These are phyloP conservation scores for Artomyces pyxidatus DNA, from an alignment of 768 basidiomycete species.

Conservation along the genomic window DNA sequence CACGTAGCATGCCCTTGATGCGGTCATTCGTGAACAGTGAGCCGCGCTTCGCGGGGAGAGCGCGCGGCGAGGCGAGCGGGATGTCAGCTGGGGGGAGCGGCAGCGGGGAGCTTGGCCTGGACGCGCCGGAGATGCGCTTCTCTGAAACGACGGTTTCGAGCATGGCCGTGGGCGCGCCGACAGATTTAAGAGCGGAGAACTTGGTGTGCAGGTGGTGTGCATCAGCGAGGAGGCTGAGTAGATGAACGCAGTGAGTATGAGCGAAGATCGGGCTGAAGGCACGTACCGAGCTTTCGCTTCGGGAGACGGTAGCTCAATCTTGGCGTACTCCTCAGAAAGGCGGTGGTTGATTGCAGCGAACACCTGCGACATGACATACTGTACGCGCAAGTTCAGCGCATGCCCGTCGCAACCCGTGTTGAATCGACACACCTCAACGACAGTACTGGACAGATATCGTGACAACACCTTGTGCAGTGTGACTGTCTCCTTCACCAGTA, in stretches of 20 bases:
- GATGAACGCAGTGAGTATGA: constrained; percentile 5
- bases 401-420: not conserved
- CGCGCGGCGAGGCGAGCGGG: constrained; percentile 5
- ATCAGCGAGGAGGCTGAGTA: constrained; percentile 67
- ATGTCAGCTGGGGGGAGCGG: constrained; percentile 8
- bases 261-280: constrained; percentile 3
- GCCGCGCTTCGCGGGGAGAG: constrained; percentile 1
- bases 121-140: constrained; percentile 30
- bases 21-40: constrained; percentile 26
- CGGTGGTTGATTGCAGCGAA: constrained; percentile 89
- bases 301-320: constrained; percentile 72
- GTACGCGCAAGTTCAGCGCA: constrained; percentile 12
- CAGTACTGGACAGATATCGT: constrained; percentile 69
- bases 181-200: constrained; percentile 65
- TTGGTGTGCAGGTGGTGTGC: constrained; percentile 71
- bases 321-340: constrained; percentile 77
- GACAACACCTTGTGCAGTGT: constrained; percentile 94
- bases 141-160: constrained; percentile 82
- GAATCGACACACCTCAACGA: constrained; percentile 66
- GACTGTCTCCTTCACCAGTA: constrained; percentile 89
- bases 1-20: constrained; percentile 29
- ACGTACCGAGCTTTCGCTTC: constrained; percentile 82
- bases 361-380: constrained; percentile 95
- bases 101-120: constrained; percentile 1
- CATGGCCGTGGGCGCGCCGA: constrained; percentile 59